Percentiles rank a stretch among this genome's conserved stretches.
phyloP scores from a whole-genome alignment of 73 alveolate genomes.

The Durusdinium trenchii region DNA sequence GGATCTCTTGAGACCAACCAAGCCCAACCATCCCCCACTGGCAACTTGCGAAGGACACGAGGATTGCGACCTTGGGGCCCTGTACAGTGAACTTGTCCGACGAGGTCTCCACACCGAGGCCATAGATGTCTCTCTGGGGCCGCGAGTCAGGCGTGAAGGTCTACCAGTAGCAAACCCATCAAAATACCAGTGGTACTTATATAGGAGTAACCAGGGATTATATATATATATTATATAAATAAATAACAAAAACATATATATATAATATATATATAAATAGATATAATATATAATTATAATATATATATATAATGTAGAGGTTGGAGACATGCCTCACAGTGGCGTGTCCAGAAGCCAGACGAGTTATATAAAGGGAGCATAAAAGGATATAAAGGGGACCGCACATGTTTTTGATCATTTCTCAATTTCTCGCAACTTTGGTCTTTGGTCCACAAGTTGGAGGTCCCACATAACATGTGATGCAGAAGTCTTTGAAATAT shows the following conservation, averaged over 20 bases:
- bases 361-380: too few species aligned
- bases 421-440: too few species aligned
- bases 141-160: neutral
- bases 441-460: too few species aligned
- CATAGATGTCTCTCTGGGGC: neutral
- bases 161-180: neutral
- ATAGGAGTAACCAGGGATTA: neutral
- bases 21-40: constrained; percentile 25
- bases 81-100: constrained; percentile 41
- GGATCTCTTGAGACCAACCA: neutral
- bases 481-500: too few species aligned
- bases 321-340: too few species aligned
- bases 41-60: constrained; percentile 4
- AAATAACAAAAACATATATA: neutral
- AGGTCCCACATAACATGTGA: too few species aligned
- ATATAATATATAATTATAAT: neutral
- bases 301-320: too few species aligned
- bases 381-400: too few species aligned
- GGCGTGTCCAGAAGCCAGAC: too few species aligned
- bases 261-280: neutral
- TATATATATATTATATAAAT: neutral
- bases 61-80: constrained; percentile 57
- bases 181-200: neutral
- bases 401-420: too few species aligned
- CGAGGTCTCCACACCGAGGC: constrained; percentile 67